These are phyloP conservation scores for Annulohypoxylon moriforme DNA, from an alignment of 495 filamentous ascomycete species.

Conservation along the genomic window DNA sequence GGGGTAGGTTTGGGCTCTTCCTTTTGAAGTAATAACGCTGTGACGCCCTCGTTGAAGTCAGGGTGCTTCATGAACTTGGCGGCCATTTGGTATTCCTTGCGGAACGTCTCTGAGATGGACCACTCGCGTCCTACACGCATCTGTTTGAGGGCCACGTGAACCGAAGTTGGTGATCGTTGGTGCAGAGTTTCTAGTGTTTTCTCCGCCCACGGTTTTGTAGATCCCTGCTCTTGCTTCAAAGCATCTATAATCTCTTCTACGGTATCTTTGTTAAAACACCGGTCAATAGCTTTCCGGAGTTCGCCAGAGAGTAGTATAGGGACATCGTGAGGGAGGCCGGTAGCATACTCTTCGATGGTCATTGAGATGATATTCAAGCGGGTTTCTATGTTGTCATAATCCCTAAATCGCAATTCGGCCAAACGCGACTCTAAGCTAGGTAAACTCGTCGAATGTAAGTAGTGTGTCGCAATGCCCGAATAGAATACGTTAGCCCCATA, in stretches of 20 bases:
- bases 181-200: conserved; percentile 76
- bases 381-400: conserved; percentile 68
- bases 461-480: conserved; percentile 91
- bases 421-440: conserved; percentile 84
- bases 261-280: conserved; percentile 75
- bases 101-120: conserved; percentile 84
- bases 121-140: conserved; percentile 79
- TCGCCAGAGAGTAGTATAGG: conserved; percentile 71
- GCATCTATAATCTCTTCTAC: conserved; percentile 77
- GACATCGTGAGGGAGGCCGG: conserved; percentile 79
- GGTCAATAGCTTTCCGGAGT: conserved; percentile 82
- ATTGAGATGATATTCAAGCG: conserved; percentile 78
- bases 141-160: conserved; percentile 83
- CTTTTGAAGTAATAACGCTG: conserved; percentile 77
- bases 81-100: conserved; percentile 83
- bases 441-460: conserved; percentile 87
- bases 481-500: conserved; percentile 85
- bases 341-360: conserved; percentile 91
- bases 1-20: conserved; percentile 57
- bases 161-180: conserved; percentile 81
- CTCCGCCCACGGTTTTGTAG: conserved; percentile 74
- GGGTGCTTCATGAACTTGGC: conserved; percentile 83
- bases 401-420: conserved; percentile 87
- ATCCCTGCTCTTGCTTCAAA: conserved; percentile 66
- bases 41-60: conserved; percentile 90